phyloP scores from a whole-genome alignment of 2,329 filamentous ascomycete species.

The Phialophora tarda region DNA sequence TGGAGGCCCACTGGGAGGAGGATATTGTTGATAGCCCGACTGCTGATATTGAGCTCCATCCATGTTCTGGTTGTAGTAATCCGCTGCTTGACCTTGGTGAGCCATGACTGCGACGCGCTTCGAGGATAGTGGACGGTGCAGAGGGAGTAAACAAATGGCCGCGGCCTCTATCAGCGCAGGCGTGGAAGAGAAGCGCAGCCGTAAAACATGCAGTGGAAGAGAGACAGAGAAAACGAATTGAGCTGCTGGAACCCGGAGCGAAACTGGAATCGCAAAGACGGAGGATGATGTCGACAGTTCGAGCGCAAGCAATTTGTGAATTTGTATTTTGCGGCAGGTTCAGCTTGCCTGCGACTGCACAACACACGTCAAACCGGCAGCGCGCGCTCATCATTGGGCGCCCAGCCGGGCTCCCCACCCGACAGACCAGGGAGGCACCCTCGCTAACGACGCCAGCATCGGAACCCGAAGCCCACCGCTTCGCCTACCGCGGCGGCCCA shows the following conservation, averaged over 20 bases:
- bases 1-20: slow-evolving; percentile 26
- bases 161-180: not conserved
- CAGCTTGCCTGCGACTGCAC: not conserved
- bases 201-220: not conserved
- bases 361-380: not conserved
- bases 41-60: slow-evolving; percentile 23
- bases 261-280: not conserved
- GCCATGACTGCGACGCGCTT: slow-evolving; percentile 31
- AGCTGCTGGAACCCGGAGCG: not conserved
- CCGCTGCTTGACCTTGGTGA: slow-evolving; percentile 38
- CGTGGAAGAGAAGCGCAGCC: not conserved
- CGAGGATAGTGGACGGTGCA: not conserved
- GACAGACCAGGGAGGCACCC: not conserved
- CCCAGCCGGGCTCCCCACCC: not conserved
- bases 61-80: slow-evolving; percentile 36
- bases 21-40: slow-evolving; percentile 28
- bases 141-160: not conserved
- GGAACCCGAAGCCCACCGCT: not conserved
- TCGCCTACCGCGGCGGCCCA: not conserved
- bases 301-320: not conserved
- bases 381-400: not conserved
- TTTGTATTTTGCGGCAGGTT: slow-evolving; percentile 5
- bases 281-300: not conserved
- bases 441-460: slow-evolving; percentile 1
- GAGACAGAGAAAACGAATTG: not conserved